Evolutionary conservation across 371 early-diverging fungal species (phyloP), one percentile per base, ranked within the genome.

Genomic region (Capillidium rhysosporum): DNA sequence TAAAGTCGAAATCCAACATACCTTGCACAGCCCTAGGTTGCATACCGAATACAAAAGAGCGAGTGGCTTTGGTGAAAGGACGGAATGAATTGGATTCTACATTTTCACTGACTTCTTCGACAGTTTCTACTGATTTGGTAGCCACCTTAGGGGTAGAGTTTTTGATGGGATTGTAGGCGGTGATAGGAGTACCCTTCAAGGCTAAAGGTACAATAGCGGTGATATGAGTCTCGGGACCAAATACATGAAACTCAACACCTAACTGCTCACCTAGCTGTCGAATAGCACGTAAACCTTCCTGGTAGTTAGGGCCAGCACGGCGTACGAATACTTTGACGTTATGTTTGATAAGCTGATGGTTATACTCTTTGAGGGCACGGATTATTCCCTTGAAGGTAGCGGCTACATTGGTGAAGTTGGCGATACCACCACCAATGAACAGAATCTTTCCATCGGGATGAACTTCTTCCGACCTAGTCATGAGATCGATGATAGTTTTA

Each of bases 401-500:
- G 20, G 94, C 93, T 20, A 96, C 97, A 68, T 96, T 94, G 68
- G 97, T 96, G 59, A 96, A 96, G 82, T 96, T 96, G 70, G 97
- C 97, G 63, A 96, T 96, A 68, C 97, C 97, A 64, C 97, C 97
- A 63, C 97, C 97, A 62, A 96, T 89, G 68, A 96, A 87, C 52
- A 96, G 71, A 55, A 92, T 75, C 68, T 96, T 96, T 64, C 94
- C 93, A 26, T 88, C 78, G 52, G 86, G 77, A 62, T 89, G 77
- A 41, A 69, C 73, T 14, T 48, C 54, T 7, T 69, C 62, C 53
- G 82, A 82, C 51, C 92, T 89, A 12, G 95, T 94, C 97, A 96
- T 96, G 52, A 96, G 72, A 60, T 94, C 95, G 48, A 96, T 68
- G 54, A 96, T 87, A 51, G 95, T 96, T 76, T 92, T 93, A 58